phyloP scores from a whole-genome alignment of 257 asterid species.

The Salvia hispanica region DNA sequence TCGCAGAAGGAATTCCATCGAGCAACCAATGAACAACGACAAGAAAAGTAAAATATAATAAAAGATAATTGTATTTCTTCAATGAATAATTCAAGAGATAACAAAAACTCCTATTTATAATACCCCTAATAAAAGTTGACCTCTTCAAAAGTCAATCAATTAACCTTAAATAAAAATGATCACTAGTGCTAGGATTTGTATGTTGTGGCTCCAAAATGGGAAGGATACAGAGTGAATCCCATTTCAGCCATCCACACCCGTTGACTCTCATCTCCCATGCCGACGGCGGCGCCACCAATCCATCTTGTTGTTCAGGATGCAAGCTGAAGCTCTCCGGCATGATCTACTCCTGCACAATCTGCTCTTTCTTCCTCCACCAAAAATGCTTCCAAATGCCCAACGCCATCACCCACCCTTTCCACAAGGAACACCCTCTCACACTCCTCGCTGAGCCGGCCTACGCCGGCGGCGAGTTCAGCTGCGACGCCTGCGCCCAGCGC shows the following conservation, averaged over 20 bases:
- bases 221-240: constrained; percentile 28
- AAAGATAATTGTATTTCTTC: too few relatives aligned
- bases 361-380: constrained; percentile 55
- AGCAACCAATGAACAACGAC: too few relatives aligned
- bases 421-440: constrained; percentile 40
- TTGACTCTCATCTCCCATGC: constrained; percentile 30
- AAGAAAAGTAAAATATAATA: too few relatives aligned
- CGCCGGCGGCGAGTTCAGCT: constrained; percentile 39
- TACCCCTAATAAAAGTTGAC: too few relatives aligned
- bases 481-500: constrained; percentile 36
- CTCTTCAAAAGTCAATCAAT: too few relatives aligned
- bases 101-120: too few relatives aligned
- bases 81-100: too few relatives aligned
- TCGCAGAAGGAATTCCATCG: too few relatives aligned
- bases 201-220: constrained; percentile 26
- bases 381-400: constrained; percentile 58
- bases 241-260: constrained; percentile 54
- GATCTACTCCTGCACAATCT: constrained; percentile 49
- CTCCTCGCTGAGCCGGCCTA: constrained; percentile 49
- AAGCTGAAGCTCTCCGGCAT: constrained; percentile 38
- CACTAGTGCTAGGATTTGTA: too few relatives aligned
- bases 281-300: neutral
- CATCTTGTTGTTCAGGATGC: constrained; percentile 55
- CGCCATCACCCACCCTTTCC: constrained; percentile 56
- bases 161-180: too few relatives aligned